Evolutionary conservation across 202 grass and related monocot species (phyloP), one percentile per base, ranked within the genome.

Genomic region (Dendrocalamus latiflorus): DNA sequence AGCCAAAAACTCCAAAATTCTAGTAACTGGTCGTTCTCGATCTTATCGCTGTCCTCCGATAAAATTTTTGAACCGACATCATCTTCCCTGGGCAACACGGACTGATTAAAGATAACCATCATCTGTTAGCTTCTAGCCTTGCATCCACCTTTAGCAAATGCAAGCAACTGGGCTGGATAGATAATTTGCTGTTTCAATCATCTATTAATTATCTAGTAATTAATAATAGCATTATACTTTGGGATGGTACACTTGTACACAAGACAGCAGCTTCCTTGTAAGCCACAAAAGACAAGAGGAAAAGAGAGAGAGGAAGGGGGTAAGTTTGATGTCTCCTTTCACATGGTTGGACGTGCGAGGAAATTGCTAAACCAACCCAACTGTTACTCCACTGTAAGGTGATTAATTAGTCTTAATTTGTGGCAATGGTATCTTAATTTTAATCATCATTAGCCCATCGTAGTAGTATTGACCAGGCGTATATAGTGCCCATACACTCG

Each of bases 261-360:
- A 39, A 5, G 51, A 60, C 41, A 39, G 33, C 6, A 72, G 72
- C 49, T 89, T 77, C 78, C 88, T 86, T 90, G 78, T 55, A 79
- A 83, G 4, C 60, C 83, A 90, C 88, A 86, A 86, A 90, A 90
- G 74, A 90, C 79, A 86, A 78, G n/a, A 60, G n/a, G 73, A 33
- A 70, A 44, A 89, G 78, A 77, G 24, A 24, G 36, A 56, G 69
- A 50, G 43, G 53, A 10, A 36, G 50, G 42, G 70, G 45, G 9
- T 86, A 86, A 36, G 74, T 86, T 90, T 86, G n/a, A n/a, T n/a
- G 83, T 33, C 37, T 44, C 11, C 53, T 58, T 28, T 71, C 65
- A 86, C 83, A 82, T 86, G 73, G 65, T 58, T 49, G 5, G 71
- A 45, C 30, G 43, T 81, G 76, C 26, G 28, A 24, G 41, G 16